Conservation (phyloP, 345 rosid species). For the Eucalyptus curtisii region DNA sequence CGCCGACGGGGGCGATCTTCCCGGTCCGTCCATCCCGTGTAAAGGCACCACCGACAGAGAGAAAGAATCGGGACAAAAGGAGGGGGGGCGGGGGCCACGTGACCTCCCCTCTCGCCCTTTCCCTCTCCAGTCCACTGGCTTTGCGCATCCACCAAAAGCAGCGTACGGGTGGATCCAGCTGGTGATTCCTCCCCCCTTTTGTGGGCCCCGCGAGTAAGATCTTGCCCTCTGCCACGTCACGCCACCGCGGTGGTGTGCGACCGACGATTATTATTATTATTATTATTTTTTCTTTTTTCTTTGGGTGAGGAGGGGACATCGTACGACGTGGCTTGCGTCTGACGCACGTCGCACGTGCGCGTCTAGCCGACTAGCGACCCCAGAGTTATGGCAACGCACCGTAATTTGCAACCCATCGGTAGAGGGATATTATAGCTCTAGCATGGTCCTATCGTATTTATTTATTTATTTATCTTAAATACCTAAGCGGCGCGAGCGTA, state of each 20-base stretch:
- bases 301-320: neutral
- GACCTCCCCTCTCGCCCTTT: neutral
- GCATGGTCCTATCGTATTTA: neutral
- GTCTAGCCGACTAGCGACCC: neutral
- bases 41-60: neutral
- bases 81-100: neutral
- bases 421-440: neutral
- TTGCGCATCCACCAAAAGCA: neutral
- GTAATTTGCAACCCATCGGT: neutral
- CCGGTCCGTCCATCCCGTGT: neutral
- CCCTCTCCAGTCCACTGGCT: neutral
- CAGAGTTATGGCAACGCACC: neutral
- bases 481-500: accelerated
- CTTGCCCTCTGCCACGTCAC: neutral
- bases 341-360: neutral
- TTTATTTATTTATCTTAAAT: neutral
- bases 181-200: neutral
- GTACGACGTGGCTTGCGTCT: neutral
- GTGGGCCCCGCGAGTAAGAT: neutral
- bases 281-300: too few relatives aligned
- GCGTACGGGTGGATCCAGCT: neutral
- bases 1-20: too few relatives aligned
- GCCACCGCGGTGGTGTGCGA: neutral
- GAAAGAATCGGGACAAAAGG: neutral
- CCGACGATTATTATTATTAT: neutral